Evolutionary conservation across 2,329 filamentous ascomycete genomes (phyloP), one percentile per base, ranked within the genome.

Genomic region (Clonostachys chloroleuca): DNA sequence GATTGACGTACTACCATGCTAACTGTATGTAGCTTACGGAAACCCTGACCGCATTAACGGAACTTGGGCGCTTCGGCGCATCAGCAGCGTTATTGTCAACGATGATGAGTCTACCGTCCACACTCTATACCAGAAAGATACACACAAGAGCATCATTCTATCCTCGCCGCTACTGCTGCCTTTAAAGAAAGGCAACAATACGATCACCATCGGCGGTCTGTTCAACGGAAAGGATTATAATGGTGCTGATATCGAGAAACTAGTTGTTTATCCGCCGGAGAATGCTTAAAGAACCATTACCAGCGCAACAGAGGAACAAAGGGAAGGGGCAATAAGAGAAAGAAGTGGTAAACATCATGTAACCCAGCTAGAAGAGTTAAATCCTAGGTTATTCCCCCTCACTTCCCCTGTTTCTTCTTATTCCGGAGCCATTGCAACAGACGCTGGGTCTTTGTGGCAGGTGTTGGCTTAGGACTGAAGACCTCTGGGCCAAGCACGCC

Each of bases 71-170:
- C 63, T 84, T 6, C 73, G 80, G 5, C 73, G 81, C 12, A 77
- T 84, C 47, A 75, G 74, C 54, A 81, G 80, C 43, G 80, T 84
- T 3, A 65, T 82, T 0, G 76, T 84, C 3, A 84, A 81, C 50
- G 74, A 69, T 3, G 66, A 66, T 6, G 56, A 54, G 4, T 50
- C 58, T 4, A 58, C 69, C 35, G 65, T 79, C 5, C 72, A 83
- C 48, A 69, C 62, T 0, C 59, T 80, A 6, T 78, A 72, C 51
- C 75, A 79, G 56, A 66, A 77, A 41, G 75, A 83, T 47, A 70
- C 64, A 0, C 66, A 75, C 42, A 84, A 84, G 62, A 77, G 80
- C 0, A 74, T 84, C 12, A 71, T 84, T 18, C 52, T 84, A 4
- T 81, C 77, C 6, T 75, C 80, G 1, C 78, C 81, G 5, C 61